A percentile compares a stretch with the other conserved stretches of the same genome.
Conservation (phyloP, 176 grass and related monocot genomes). For the Lolium perenne region DNA sequence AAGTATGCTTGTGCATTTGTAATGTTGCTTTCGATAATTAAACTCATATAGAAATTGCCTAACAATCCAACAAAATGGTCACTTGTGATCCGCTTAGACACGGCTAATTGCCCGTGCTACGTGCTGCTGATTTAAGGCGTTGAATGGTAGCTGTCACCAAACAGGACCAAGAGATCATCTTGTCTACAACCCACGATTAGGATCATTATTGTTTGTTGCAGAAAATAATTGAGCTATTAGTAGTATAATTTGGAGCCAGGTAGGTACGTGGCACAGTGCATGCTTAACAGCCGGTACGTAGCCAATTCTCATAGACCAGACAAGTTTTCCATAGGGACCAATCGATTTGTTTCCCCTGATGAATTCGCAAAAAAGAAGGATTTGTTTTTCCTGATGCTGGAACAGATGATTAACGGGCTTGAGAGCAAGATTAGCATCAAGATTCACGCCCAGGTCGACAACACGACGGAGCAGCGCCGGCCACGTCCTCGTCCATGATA, state of each 20-base stretch:
- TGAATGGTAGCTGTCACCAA: constrained; percentile 16
- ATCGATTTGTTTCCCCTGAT: neutral
- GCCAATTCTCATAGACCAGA: neutral
- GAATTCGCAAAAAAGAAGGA: no score
- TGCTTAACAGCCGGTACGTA: neutral
- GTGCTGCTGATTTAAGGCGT: neutral
- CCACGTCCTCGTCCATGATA: no score
- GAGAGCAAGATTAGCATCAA: no score
- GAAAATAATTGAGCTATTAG: neutral
- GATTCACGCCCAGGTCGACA: no score
- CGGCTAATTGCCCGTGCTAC: no score
- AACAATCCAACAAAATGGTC: no score
- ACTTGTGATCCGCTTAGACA: no score
- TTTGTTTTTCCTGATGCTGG: neutral
- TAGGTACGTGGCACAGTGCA: neutral
- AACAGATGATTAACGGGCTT: neutral
- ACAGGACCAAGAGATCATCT: neutral
- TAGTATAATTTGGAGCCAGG: neutral
- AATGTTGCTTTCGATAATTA: no score
- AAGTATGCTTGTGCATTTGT: no score
- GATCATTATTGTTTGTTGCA: neutral
- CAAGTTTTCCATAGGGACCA: neutral
- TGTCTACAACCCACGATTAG: neutral
- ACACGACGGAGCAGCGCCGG: no score
- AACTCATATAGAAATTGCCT: no score